A percentile compares a stretch with the other conserved stretches of the same genome.
These are phyloP conservation scores for Trichophyton benhamiae DNA, from an alignment of 2,329 filamentous ascomycete genomes.

Conservation along the genomic window DNA sequence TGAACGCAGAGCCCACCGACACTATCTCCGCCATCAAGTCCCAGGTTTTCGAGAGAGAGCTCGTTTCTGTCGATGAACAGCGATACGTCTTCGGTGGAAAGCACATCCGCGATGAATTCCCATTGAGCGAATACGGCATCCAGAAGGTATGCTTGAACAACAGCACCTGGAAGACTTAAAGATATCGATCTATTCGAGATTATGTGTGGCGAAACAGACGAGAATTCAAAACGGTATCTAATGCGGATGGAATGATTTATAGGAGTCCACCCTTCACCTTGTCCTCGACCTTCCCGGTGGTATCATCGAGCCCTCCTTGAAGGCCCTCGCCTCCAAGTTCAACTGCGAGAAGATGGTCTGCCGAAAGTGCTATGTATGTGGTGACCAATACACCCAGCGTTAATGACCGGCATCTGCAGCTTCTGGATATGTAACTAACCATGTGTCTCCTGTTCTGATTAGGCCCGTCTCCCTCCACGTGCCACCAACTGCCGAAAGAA, in stretches of 20 bases:
- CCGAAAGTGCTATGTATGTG: constrained; percentile 98
- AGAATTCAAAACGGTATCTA: background rate
- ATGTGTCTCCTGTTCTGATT: background rate
- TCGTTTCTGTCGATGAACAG: constrained; percentile 58
- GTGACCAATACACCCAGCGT: background rate
- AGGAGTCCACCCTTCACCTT: constrained; percentile 55
- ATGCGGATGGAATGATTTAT: constrained; percentile 16
- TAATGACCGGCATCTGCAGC: background rate
- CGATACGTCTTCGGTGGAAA: constrained; percentile 59
- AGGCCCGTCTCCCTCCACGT: constrained; percentile 82
- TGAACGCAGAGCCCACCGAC: constrained; percentile 56
- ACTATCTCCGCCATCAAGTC: constrained; percentile 60
- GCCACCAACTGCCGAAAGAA: constrained; percentile 99
- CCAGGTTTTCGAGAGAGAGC: constrained; percentile 74
- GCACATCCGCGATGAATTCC: constrained; percentile 45
- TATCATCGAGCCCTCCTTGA: constrained; percentile 45
- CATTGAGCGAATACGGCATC: constrained; percentile 43
- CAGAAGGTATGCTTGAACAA: constrained; percentile 51
- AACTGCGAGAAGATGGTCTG: constrained; percentile 99
- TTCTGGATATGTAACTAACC: background rate
- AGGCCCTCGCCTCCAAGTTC: constrained; percentile 69
- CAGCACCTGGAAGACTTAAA: constrained; percentile 31
- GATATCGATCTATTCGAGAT: constrained; percentile 21
- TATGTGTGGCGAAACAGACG: background rate
- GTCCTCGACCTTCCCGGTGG: constrained; percentile 49